phyloP scores from a whole-genome alignment of 164 flowering plant genomes.

The Nelumbo lutea region DNA sequence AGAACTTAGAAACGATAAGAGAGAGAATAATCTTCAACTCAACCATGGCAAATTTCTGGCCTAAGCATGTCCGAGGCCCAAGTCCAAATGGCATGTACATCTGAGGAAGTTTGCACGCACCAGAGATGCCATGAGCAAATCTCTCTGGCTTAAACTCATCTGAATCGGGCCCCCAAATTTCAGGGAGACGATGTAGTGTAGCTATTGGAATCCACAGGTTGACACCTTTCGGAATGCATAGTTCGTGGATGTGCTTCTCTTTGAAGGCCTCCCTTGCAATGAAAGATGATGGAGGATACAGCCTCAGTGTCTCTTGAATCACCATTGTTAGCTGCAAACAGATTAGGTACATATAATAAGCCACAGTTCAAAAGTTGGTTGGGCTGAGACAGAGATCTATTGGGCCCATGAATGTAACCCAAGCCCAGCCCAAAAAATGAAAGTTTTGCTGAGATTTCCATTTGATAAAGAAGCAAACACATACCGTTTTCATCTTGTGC shows the following conservation, averaged over 20 bases:
- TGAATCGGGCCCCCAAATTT: slow-evolving; percentile 26
- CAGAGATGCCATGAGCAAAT: slow-evolving; percentile 18
- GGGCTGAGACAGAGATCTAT: too few relatives aligned
- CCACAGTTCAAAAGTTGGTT: too few relatives aligned
- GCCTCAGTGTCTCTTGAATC: slow-evolving; percentile 29
- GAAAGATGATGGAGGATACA: slow-evolving; percentile 29
- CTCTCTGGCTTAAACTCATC: slow-evolving; percentile 26
- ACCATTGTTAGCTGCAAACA: slow-evolving; percentile 28
- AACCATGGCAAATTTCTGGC: not conserved
- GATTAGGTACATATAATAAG: not conserved
- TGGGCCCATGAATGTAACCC: too few relatives aligned
- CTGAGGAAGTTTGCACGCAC: slow-evolving; percentile 26
- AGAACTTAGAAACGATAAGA: slow-evolving; percentile 17
- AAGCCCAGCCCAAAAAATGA: not conserved
- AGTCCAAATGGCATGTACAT: slow-evolving; percentile 27
- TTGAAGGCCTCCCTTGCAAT: slow-evolving; percentile 25
- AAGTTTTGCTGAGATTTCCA: not conserved
- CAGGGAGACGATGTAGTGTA: slow-evolving; percentile 19
- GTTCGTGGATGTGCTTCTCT: slow-evolving; percentile 12
- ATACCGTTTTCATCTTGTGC: slow-evolving; percentile 41
- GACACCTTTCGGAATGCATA: slow-evolving; percentile 23
- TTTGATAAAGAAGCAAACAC: not conserved
- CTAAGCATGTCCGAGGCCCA: slow-evolving; percentile 22
- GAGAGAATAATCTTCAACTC: slow-evolving; percentile 19
- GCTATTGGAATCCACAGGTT: slow-evolving; percentile 24